Percentiles rank a stretch among this genome's conserved stretches.
Conservation (phyloP, 1,284 basidiomycete species). For the Hypsizygus ulmarius region DNA sequence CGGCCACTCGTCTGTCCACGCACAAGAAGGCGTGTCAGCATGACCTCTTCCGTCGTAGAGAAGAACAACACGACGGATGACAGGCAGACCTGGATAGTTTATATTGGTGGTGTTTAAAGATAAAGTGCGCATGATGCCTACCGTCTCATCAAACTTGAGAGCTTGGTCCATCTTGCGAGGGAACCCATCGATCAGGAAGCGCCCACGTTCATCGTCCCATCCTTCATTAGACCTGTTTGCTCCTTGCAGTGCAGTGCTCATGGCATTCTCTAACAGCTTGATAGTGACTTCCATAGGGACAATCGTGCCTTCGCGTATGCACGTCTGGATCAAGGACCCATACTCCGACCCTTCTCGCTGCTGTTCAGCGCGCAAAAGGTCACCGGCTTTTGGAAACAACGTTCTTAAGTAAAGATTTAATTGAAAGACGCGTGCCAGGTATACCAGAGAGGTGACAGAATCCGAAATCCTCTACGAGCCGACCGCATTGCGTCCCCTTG, state of each 20-base stretch:
- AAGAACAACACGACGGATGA: constrained; percentile 87
- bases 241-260: constrained; percentile 67
- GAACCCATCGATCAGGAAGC: constrained; percentile 97
- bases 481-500: constrained; percentile 94
- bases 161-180: constrained; percentile 99
- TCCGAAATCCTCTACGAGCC: constrained; percentile 84
- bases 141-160: constrained; percentile 85
- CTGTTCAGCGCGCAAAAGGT: constrained; percentile 95
- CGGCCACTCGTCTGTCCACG: constrained; percentile 93
- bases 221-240: constrained; percentile 43
- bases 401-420: background rate
- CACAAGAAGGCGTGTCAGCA: constrained; percentile 84
- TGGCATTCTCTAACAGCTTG: constrained; percentile 93
- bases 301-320: constrained; percentile 92
- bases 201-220: constrained; percentile 75
- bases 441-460: constrained; percentile 95
- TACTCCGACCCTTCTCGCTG: constrained; percentile 82
- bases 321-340: constrained; percentile 84
- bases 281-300: constrained; percentile 98
- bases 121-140: constrained; percentile 35
- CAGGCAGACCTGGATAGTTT: constrained; percentile 67
- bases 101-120: background rate
- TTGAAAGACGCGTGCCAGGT: background rate
- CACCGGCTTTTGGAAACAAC: constrained; percentile 66
- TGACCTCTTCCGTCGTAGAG: constrained; percentile 86